phyloP scores from a whole-genome alignment of 2,329 filamentous ascomycete genomes.

The Fusarium setosum region DNA sequence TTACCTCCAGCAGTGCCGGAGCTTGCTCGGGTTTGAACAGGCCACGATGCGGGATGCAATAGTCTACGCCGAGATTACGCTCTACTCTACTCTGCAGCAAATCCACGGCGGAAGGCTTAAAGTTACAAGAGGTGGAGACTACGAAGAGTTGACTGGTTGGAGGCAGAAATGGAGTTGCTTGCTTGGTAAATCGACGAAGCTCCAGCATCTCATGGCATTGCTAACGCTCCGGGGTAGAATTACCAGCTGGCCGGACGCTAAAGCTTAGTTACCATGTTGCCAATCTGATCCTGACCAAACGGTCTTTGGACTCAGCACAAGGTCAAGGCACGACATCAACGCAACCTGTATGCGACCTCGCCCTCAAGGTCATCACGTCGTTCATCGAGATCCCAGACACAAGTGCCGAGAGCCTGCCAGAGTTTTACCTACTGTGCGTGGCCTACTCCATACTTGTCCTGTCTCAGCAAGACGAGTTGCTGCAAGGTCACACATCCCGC shows the following conservation, averaged over 20 bases:
- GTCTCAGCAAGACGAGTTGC: slow-evolving; percentile 20
- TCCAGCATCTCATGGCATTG: no score
- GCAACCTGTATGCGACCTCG: slow-evolving; percentile 12
- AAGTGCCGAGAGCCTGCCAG: slow-evolving; percentile 19
- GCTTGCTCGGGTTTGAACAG: slow-evolving; percentile 53
- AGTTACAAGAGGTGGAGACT: slow-evolving; percentile 35
- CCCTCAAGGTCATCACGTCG: slow-evolving; percentile 18
- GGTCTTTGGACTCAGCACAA: slow-evolving; percentile 19
- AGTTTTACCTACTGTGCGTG: slow-evolving; percentile 23
- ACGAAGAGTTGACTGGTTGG: slow-evolving; percentile 19
- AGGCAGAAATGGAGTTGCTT: slow-evolving; percentile 33
- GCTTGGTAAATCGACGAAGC: slow-evolving; percentile 26
- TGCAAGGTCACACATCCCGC: background rate
- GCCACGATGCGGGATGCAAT: slow-evolving; percentile 55
- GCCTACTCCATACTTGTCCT: slow-evolving; percentile 25
- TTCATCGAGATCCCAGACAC: slow-evolving; percentile 17
- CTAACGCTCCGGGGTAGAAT: slow-evolving; percentile 2
- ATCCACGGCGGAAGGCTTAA: slow-evolving; percentile 44
- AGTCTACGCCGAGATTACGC: slow-evolving; percentile 52
- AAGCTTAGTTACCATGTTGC: slow-evolving; percentile 23
- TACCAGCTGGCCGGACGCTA: slow-evolving; percentile 11
- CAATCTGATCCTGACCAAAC: slow-evolving; percentile 21
- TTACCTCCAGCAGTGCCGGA: slow-evolving; percentile 54
- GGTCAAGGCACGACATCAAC: background rate
- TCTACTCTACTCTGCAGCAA: slow-evolving; percentile 51